Conservation (phyloP, 2,329 filamentous ascomycete species). For the Coniochaeta ligniaria region DNA sequence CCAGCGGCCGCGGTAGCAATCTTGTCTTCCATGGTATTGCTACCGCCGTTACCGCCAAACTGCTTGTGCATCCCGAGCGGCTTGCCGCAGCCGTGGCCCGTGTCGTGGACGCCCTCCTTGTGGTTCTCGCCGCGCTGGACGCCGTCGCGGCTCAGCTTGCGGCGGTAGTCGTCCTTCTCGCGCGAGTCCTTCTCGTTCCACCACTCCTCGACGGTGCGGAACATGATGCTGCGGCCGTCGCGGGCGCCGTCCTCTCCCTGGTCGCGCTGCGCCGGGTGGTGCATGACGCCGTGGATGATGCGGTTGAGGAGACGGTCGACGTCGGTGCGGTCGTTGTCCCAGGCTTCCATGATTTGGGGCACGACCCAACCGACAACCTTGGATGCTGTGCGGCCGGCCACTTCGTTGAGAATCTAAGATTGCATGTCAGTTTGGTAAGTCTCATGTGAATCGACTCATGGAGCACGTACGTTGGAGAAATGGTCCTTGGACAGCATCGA, state of each 20-base stretch:
- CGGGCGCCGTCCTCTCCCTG: conserved; percentile 61
- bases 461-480: conserved; percentile 64
- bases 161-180: conserved; percentile 60
- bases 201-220: conserved; percentile 74
- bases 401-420: conserved; percentile 64
- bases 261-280: conserved; percentile 75
- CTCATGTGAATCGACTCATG: not conserved
- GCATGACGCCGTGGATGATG: conserved; percentile 76
- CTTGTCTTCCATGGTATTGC: conserved; percentile 45
- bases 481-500: conserved; percentile 96
- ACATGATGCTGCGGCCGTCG: conserved; percentile 73
- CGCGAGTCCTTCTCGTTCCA: conserved; percentile 61
- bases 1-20: conserved; percentile 49
- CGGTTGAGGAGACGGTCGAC: conserved; percentile 63
- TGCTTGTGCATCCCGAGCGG: conserved; percentile 74
- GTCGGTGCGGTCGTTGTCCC: conserved; percentile 71
- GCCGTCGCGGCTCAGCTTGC: conserved; percentile 70
- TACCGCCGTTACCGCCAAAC: conserved; percentile 27
- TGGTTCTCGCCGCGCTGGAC: conserved; percentile 76
- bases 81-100: conserved; percentile 73
- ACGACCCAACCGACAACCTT: conserved; percentile 78
- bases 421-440: conserved; percentile 2
- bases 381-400: conserved; percentile 75
- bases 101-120: conserved; percentile 76
- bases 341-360: conserved; percentile 80